Conservation (phyloP, 1,284 basidiomycete species). For the Pascua guehoae region DNA sequence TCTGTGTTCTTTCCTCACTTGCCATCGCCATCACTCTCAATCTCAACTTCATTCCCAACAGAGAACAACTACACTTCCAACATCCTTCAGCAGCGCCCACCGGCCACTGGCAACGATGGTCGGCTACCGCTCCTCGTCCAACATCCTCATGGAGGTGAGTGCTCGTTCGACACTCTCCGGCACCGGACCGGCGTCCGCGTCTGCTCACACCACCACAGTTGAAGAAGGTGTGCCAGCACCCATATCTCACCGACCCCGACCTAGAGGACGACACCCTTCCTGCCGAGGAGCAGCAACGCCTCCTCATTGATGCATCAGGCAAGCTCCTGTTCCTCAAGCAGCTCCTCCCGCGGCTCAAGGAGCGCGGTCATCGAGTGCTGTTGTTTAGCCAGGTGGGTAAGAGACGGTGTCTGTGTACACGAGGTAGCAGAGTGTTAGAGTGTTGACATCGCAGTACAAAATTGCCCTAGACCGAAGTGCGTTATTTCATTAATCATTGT, state of each 20-base stretch:
- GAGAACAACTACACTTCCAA: too few species aligned
- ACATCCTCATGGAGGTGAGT: slow-evolving; percentile 46
- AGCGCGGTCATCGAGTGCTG: slow-evolving; percentile 84
- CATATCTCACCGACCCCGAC: slow-evolving; percentile 76
- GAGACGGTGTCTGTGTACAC: too few species aligned
- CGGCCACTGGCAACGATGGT: background rate
- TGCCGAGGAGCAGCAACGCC: slow-evolving; percentile 64
- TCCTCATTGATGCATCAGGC: slow-evolving; percentile 76
- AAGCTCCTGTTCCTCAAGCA: slow-evolving; percentile 81
- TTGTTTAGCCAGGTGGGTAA: slow-evolving; percentile 87
- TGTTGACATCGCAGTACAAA: slow-evolving; percentile 62
- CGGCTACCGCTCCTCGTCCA: slow-evolving; percentile 3
- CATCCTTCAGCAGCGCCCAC: too few species aligned
- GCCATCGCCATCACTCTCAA: too few species aligned
- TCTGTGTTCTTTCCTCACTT: too few species aligned
- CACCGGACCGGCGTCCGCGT: background rate
- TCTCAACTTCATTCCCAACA: too few species aligned
- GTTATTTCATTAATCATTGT: slow-evolving; percentile 3
- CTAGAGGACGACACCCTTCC: slow-evolving; percentile 73
- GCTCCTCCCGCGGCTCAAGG: slow-evolving; percentile 81
- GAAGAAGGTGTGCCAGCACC: slow-evolving; percentile 65
- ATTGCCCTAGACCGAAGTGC: slow-evolving; percentile 73
- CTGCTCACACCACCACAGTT: slow-evolving; percentile 21
- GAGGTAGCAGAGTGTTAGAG: too few species aligned
- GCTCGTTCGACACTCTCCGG: background rate